Percentiles rank a stretch among this genome's conserved stretches.
Evolutionary conservation across 805 yeast genomes (phyloP).

Genomic region (Kluyveromyces lactis): DNA sequence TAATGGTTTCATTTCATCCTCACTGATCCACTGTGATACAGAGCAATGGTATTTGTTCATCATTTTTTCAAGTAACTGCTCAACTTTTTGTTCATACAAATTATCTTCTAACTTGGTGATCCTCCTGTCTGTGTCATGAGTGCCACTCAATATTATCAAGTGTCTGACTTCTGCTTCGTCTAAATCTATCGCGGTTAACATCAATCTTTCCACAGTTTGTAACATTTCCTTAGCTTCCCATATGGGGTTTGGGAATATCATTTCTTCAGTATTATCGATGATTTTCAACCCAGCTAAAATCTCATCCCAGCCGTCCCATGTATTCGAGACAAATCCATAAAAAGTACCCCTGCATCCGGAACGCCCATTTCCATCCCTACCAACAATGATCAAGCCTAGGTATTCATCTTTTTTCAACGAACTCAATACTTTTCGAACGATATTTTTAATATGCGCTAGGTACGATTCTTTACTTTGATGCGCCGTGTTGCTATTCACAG

Average conservation of each 20-base stretch:
- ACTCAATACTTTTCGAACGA: conserved; percentile 23
- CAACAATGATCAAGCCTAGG: conserved; percentile 41
- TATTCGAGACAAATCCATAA: conserved; percentile 36
- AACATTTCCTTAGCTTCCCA: conserved; percentile 14
- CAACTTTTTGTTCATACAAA: not conserved
- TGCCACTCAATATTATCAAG: conserved; percentile 6
- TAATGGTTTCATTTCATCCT: not conserved
- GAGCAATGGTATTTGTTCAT: conserved; percentile 1
- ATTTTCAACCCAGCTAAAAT: conserved; percentile 33
- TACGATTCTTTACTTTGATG: conserved; percentile 25
- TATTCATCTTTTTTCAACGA: conserved; percentile 32
- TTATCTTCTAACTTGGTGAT: conserved; percentile 3
- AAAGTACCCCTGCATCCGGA: conserved; percentile 34
- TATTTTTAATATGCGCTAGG: conserved; percentile 16
- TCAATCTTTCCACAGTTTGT: conserved; percentile 19
- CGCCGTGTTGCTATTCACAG: conserved; percentile 28
- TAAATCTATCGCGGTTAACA: conserved; percentile 11
- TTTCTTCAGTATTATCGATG: conserved; percentile 4
- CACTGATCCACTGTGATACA: not conserved
- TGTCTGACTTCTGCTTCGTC: conserved; percentile 5
- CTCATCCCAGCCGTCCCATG: conserved; percentile 44
- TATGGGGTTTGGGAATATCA: conserved; percentile 12
- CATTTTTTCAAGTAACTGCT: not conserved
- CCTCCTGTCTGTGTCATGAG: conserved; percentile 1
- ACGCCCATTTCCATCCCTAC: conserved; percentile 35